A percentile compares a stretch with the other conserved stretches of the same genome.
Evolutionary conservation across 495 filamentous ascomycete genomes (phyloP).

Genomic region (Trichodelitschia bisporula): DNA sequence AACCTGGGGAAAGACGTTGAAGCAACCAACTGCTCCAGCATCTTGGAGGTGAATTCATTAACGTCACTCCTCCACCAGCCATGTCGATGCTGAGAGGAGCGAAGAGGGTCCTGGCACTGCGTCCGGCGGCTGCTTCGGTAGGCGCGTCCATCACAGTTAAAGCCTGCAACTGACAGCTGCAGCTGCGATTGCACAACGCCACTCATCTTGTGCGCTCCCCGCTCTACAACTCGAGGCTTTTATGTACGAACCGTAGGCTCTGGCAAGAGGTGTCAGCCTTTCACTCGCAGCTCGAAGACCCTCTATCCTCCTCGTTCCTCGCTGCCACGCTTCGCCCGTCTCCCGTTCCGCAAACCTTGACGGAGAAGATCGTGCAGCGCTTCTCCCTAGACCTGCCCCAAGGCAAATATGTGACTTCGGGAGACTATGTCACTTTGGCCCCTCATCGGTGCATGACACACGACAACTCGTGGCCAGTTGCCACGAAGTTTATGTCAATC

Average conservation of each 20-base stretch:
- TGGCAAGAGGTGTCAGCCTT: slow-evolving; percentile 16
- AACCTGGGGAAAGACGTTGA: too few relatives aligned
- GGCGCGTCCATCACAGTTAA: too few relatives aligned
- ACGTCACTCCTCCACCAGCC: too few relatives aligned
- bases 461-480: slow-evolving; percentile 79
- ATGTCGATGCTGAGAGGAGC: too few relatives aligned
- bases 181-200: too few relatives aligned
- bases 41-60: too few relatives aligned
- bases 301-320: slow-evolving; percentile 12
- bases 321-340: slow-evolving; percentile 13
- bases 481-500: slow-evolving; percentile 67
- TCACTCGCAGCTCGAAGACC: slow-evolving; percentile 15
- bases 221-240: too few relatives aligned
- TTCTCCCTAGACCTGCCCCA: slow-evolving; percentile 45
- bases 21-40: too few relatives aligned
- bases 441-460: slow-evolving; percentile 72
- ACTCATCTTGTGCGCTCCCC: too few relatives aligned
- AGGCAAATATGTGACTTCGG: slow-evolving; percentile 45
- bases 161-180: too few relatives aligned
- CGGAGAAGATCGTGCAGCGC: slow-evolving; percentile 76
- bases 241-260: not conserved
- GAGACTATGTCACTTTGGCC: slow-evolving; percentile 63
- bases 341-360: slow-evolving; percentile 48
- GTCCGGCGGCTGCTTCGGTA: too few relatives aligned
- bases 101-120: too few relatives aligned